Evolutionary conservation across 345 rosid genomes (phyloP).

Genomic region (Laguncularia racemosa): DNA sequence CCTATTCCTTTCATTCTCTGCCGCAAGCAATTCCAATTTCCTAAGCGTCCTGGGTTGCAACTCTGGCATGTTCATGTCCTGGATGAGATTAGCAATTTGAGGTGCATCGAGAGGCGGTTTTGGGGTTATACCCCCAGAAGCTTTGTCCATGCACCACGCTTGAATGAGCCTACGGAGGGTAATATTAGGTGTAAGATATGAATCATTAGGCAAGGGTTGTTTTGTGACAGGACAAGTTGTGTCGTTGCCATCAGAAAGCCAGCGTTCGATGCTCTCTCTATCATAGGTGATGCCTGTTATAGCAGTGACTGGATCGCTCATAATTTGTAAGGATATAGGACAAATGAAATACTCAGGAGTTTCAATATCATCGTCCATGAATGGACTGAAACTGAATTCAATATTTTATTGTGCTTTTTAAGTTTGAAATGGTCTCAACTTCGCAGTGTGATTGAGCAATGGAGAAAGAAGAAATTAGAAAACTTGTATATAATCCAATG

Average conservation of each 20-base stretch:
- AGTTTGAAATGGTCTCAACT: no score
- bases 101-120: slow-evolving; percentile 31
- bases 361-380: slow-evolving; percentile 35
- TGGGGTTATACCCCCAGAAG: slow-evolving; percentile 44
- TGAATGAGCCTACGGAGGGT: slow-evolving; percentile 64
- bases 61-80: slow-evolving; percentile 15
- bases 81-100: slow-evolving; percentile 29
- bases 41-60: slow-evolving; percentile 21
- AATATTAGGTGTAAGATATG: slow-evolving; percentile 73
- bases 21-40: slow-evolving; percentile 36
- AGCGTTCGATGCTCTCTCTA: slow-evolving; percentile 64
- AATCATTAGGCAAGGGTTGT: slow-evolving; percentile 41
- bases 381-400: no score
- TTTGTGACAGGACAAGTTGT: slow-evolving; percentile 58
- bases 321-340: slow-evolving; percentile 77
- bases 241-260: slow-evolving; percentile 36
- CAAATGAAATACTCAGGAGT: slow-evolving; percentile 63
- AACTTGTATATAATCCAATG: neutral
- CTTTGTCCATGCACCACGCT: slow-evolving; percentile 57
- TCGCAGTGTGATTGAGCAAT: no score
- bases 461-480: neutral
- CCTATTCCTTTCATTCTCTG: slow-evolving; percentile 40
- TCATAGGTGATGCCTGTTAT: slow-evolving; percentile 84
- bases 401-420: no score
- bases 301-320: slow-evolving; percentile 78